A percentile compares a stretch with the other conserved stretches of the same genome.
Evolutionary conservation across 306 rosid genomes (phyloP).

Genomic region (Citrullus amarus): DNA sequence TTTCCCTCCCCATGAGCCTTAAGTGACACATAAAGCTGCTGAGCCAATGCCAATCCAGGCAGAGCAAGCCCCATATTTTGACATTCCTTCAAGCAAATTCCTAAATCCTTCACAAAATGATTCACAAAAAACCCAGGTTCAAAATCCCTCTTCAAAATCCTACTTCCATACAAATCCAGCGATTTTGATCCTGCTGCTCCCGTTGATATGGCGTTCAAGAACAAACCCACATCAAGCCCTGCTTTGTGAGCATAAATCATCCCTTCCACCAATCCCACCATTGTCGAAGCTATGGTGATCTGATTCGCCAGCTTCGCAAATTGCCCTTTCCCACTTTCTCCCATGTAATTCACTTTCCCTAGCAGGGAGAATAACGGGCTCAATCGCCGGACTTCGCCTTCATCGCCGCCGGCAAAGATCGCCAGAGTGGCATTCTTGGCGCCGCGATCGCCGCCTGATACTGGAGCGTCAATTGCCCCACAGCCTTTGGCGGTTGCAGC

Average conservation of each 20-base stretch:
- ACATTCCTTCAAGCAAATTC: constrained; percentile 84
- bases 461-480: constrained; percentile 68
- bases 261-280: constrained; percentile 88
- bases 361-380: constrained; percentile 33
- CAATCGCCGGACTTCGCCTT: constrained; percentile 16
- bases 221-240: constrained; percentile 56
- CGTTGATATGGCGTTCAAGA: constrained; percentile 48
- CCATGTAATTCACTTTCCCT: constrained; percentile 88
- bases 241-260: constrained; percentile 77
- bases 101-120: constrained; percentile 83
- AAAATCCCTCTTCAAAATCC: constrained; percentile 66
- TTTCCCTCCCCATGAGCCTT: constrained; percentile 75
- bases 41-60: constrained; percentile 86
- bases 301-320: constrained; percentile 86
- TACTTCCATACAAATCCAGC: constrained; percentile 45
- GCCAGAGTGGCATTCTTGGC: constrained; percentile 61
- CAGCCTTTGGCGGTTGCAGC: constrained; percentile 43
- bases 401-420: constrained; percentile 73
- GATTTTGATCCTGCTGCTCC: constrained; percentile 75
- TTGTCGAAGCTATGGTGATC: constrained; percentile 52
- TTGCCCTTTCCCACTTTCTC: constrained; percentile 73
- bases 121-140: constrained; percentile 71
- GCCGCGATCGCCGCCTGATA: constrained; percentile 85
- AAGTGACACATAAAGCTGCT: constrained; percentile 67
- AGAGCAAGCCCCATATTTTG: constrained; percentile 65